These are phyloP conservation scores for Didymella exigua DNA, from an alignment of 2,329 filamentous ascomycete species.

Conservation along the genomic window DNA sequence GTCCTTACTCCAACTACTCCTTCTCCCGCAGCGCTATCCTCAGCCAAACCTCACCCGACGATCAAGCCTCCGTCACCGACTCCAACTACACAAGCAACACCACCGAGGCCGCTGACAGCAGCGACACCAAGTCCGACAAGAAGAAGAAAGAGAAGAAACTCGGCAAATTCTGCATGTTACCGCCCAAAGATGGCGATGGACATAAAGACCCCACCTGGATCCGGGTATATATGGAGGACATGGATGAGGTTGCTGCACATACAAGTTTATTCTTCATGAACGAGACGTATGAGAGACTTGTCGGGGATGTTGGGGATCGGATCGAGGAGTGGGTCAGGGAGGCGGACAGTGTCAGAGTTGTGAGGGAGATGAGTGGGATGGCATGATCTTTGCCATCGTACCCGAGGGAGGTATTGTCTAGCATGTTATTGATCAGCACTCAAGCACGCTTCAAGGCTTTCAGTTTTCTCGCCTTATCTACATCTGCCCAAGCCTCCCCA, in stretches of 20 bases:
- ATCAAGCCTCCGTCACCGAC: slow-evolving; percentile 28
- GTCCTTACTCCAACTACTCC: slow-evolving; percentile 35
- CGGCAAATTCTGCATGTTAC: slow-evolving; percentile 80
- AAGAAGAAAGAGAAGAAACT: slow-evolving; percentile 55
- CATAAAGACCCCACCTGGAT: slow-evolving; percentile 75
- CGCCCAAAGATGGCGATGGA: slow-evolving; percentile 61
- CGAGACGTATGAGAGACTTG: slow-evolving; percentile 74
- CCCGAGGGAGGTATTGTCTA: no score
- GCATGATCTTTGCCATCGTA: neutral
- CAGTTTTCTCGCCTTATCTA: no score
- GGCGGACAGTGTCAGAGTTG: slow-evolving; percentile 51
- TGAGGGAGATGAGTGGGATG: slow-evolving; percentile 32
- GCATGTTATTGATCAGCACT: neutral
- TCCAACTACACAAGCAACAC: slow-evolving; percentile 30
- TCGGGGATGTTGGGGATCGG: slow-evolving; percentile 72
- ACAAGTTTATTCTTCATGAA: slow-evolving; percentile 79
- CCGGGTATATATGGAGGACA: slow-evolving; percentile 77
- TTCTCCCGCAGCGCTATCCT: slow-evolving; percentile 42
- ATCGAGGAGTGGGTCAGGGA: slow-evolving; percentile 74
- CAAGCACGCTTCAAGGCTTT: neutral
- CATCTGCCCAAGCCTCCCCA: no score
- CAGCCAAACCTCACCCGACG: slow-evolving; percentile 32
- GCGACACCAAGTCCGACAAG: neutral
- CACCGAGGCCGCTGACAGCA: slow-evolving; percentile 19
- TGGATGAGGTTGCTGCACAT: slow-evolving; percentile 86